phyloP scores from a whole-genome alignment of 345 rosid species.

The Bruguiera gymnorhiza region DNA sequence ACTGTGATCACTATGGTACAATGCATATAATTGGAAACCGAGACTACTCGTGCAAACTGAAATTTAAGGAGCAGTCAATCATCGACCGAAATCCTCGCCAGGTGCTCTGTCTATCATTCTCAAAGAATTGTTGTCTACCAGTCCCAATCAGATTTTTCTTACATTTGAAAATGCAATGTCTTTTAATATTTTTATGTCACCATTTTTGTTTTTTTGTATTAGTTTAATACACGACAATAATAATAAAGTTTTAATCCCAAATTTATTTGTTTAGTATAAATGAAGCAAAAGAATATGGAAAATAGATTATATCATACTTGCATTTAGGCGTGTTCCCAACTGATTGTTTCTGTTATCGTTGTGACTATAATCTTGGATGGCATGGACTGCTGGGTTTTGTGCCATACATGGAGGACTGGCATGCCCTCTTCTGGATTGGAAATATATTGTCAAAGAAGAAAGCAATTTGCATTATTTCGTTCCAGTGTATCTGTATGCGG shows the following conservation, averaged over 20 bases:
- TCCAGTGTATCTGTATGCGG: too few relatives aligned
- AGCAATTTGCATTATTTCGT: neutral
- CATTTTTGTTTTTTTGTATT: too few relatives aligned
- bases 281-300: too few relatives aligned
- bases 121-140: neutral
- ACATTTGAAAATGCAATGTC: neutral
- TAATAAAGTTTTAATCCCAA: too few relatives aligned
- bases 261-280: too few relatives aligned
- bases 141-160: neutral
- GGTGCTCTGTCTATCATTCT: conserved; percentile 33
- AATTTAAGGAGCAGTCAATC: conserved; percentile 96
- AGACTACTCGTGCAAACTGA: conserved; percentile 83
- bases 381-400: too few relatives aligned
- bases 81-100: conserved; percentile 98
- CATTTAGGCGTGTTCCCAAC: too few relatives aligned
- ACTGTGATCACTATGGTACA: conserved; percentile 96
- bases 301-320: too few relatives aligned
- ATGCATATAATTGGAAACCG: conserved; percentile 76
- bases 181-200: neutral
- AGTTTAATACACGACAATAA: too few relatives aligned
- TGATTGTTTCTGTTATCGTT: too few relatives aligned
- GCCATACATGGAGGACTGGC: too few relatives aligned
- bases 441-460: neutral
- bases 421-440: neutral
- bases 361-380: too few relatives aligned